phyloP scores from a whole-genome alignment of 169 alveolate species.

The Eimeria praecox region DNA sequence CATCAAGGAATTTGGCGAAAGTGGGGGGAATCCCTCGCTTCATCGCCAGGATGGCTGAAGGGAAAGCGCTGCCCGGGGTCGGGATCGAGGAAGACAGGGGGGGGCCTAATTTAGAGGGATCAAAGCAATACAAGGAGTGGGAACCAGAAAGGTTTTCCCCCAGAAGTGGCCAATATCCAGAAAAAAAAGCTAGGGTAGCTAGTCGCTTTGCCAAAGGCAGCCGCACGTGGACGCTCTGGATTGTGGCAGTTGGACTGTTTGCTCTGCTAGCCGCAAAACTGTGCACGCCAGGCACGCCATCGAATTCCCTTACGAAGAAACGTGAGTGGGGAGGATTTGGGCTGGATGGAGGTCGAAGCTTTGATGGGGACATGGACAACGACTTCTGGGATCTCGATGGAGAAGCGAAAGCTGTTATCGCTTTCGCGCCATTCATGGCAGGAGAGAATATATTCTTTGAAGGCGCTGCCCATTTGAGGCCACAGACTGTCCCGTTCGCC shows the following conservation, averaged over 20 bases:
- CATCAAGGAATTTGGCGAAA: not conserved
- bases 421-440: constrained; percentile 21
- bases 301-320: not conserved
- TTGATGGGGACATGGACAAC: not conserved
- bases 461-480: not conserved
- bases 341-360: not conserved
- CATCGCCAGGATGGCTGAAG: constrained; percentile 9
- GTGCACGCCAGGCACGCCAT: not conserved
- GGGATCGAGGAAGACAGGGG: not conserved
- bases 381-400: not conserved
- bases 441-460: not conserved
- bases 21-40: constrained; percentile 1
- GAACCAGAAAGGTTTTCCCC: not conserved
- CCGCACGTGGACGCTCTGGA: constrained; percentile 15
- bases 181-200: not conserved
- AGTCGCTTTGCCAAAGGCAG: not conserved
- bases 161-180: not conserved
- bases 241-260: constrained; percentile 15
- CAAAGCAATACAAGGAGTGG: not conserved
- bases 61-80: not conserved
- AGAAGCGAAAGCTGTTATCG: not conserved
- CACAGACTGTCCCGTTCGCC: constrained; percentile 9
- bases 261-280: not conserved
- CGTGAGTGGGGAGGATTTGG: not conserved
- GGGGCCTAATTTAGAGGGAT: not conserved